Conservation (phyloP, 441 rosid genomes). For the Viola pubescens region DNA sequence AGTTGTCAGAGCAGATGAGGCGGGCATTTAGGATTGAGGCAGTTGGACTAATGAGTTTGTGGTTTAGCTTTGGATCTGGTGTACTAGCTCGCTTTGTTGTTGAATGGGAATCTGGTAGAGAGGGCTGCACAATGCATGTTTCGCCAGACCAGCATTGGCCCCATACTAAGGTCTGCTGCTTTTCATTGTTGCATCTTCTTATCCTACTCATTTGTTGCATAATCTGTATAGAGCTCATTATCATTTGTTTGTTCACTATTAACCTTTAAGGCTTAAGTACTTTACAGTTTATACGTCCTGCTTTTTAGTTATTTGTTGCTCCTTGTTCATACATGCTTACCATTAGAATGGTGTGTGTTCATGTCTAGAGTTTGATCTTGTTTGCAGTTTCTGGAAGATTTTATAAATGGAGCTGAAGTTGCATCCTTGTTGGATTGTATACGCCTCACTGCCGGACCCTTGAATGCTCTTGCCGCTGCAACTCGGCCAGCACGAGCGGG, state of each 20-base stretch:
- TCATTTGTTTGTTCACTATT: no score
- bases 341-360: neutral
- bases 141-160: slow-evolving; percentile 99
- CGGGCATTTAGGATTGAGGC: slow-evolving; percentile 92
- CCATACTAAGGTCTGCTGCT: slow-evolving; percentile 67
- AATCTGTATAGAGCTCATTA: neutral
- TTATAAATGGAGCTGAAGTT: slow-evolving; percentile 91
- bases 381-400: slow-evolving; percentile 83
- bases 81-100: slow-evolving; percentile 93
- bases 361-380: slow-evolving; percentile 3
- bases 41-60: slow-evolving; percentile 89
- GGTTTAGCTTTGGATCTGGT: slow-evolving; percentile 96
- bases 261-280: no score
- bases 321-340: neutral
- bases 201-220: neutral
- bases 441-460: slow-evolving; percentile 90
- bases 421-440: slow-evolving; percentile 93
- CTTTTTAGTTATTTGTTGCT: neutral
- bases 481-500: slow-evolving; percentile 97
- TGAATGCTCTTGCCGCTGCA: slow-evolving; percentile 94
- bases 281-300: neutral
- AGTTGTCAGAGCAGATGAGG: slow-evolving; percentile 78
- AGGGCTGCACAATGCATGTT: slow-evolving; percentile 99
- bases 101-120: slow-evolving; percentile 97
- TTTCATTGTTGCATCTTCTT: slow-evolving; percentile 2